phyloP scores from a whole-genome alignment of 768 basidiomycete species.

The Pisolithus microcarpus region DNA sequence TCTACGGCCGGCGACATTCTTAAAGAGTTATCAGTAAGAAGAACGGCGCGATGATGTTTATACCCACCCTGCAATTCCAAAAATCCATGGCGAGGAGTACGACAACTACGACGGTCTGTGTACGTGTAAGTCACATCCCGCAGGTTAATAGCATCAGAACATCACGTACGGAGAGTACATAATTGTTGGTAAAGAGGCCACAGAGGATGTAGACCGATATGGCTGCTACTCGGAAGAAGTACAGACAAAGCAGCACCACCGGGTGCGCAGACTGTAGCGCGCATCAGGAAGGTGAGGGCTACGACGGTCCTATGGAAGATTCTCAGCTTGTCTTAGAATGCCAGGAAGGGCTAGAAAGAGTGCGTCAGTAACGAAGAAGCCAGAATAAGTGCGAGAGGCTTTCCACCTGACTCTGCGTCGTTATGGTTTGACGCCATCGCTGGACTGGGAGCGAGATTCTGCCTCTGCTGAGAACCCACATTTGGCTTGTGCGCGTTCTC shows the following conservation, averaged over 20 bases:
- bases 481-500: slow-evolving; percentile 23
- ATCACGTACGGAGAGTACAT: slow-evolving; percentile 79
- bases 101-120: slow-evolving; percentile 82
- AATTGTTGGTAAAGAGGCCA: slow-evolving; percentile 83
- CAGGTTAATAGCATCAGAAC: neutral
- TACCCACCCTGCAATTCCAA: slow-evolving; percentile 86
- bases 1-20: slow-evolving; percentile 93
- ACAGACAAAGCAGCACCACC: slow-evolving; percentile 78
- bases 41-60: neutral
- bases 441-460: slow-evolving; percentile 46
- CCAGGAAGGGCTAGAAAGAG: slow-evolving; percentile 52
- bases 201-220: slow-evolving; percentile 90
- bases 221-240: slow-evolving; percentile 82
- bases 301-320: slow-evolving; percentile 1
- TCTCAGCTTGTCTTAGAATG: slow-evolving; percentile 65
- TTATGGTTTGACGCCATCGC: slow-evolving; percentile 47
- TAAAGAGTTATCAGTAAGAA: slow-evolving; percentile 4
- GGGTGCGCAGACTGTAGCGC: slow-evolving; percentile 66
- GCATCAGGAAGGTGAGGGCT: slow-evolving; percentile 8
- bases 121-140: slow-evolving; percentile 1
- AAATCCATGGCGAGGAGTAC: slow-evolving; percentile 95
- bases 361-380: slow-evolving; percentile 1
- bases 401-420: slow-evolving; percentile 71
- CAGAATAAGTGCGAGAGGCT: neutral
- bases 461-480: slow-evolving; percentile 32